Conservation (phyloP, 192 early-diverging fungal species). For the Paraglomus brasilianum region DNA sequence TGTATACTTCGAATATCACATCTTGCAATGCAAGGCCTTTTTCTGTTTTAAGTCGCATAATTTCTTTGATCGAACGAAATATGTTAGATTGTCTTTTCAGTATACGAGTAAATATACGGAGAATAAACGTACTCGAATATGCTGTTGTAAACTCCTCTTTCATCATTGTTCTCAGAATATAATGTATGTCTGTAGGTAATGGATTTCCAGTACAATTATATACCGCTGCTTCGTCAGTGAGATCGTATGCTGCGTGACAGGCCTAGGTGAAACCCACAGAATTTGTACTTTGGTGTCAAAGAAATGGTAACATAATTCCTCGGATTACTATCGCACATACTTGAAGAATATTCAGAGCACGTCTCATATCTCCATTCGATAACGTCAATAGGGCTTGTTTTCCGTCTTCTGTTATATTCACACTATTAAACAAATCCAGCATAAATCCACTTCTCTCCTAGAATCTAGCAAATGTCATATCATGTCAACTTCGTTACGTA, state of each 20-base stretch:
- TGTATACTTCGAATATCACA: conserved; percentile 80
- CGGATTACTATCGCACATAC: conserved; percentile 29
- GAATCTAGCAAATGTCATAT: conserved; percentile 4
- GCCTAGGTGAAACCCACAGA: conserved; percentile 37
- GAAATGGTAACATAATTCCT: background rate
- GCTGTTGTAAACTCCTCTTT: conserved; percentile 83
- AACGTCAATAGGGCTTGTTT: conserved; percentile 78
- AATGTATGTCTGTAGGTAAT: conserved; percentile 80
- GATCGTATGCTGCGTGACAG: conserved; percentile 81
- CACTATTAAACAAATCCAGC: conserved; percentile 39
- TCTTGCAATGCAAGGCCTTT: conserved; percentile 90
- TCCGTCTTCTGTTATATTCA: conserved; percentile 80
- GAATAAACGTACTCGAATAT: conserved; percentile 50
- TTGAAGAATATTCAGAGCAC: conserved; percentile 94
- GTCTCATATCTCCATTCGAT: conserved; percentile 96
- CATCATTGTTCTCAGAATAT: conserved; percentile 75
- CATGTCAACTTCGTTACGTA: conserved; percentile 30
- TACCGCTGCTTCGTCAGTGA: conserved; percentile 73
- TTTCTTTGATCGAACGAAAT: conserved; percentile 48
- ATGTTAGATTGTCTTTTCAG: background rate
- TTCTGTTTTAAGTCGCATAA: conserved; percentile 71
- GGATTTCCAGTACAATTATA: conserved; percentile 95
- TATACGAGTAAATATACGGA: too few species aligned
- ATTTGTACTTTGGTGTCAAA: background rate
- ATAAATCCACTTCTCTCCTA: background rate